A percentile compares a stretch with the other conserved stretches of the same genome.
phyloP scores from a whole-genome alignment of 2,329 filamentous ascomycete species.

The Curvularia sp. region DNA sequence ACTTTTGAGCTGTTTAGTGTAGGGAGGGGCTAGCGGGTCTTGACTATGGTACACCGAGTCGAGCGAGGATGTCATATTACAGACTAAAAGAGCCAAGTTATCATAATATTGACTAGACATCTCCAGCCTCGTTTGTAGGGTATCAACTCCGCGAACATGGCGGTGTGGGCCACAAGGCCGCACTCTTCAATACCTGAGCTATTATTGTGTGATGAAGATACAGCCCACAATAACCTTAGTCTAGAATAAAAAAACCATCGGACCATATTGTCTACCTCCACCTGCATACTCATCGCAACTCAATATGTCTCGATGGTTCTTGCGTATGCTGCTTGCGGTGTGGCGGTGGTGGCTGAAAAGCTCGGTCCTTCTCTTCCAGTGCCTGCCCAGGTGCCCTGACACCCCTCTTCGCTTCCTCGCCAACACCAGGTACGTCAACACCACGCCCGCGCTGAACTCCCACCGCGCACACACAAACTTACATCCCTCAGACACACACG shows the following conservation, averaged over 20 bases:
- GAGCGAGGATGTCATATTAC: not conserved
- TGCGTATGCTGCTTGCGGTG: not conserved
- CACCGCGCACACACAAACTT: slow-evolving; percentile 35
- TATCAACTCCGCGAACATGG: slow-evolving; percentile 1
- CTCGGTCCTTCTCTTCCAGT: slow-evolving; percentile 21
- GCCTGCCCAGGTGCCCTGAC: slow-evolving; percentile 30
- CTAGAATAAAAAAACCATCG: not conserved
- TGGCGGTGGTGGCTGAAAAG: slow-evolving; percentile 19
- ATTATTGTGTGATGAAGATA: not conserved
- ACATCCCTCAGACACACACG: slow-evolving; percentile 29
- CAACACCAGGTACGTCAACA: slow-evolving; percentile 49
- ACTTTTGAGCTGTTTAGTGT: not conserved
- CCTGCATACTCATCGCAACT: not conserved
- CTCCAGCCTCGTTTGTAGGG: not conserved
- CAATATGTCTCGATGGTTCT: not conserved
- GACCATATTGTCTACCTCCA: not conserved
- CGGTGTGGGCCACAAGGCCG: not conserved
- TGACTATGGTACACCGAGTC: not conserved
- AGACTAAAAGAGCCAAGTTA: not conserved
- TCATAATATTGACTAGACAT: not conserved
- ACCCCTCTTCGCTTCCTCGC: slow-evolving; percentile 39
- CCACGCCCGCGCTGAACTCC: slow-evolving; percentile 35
- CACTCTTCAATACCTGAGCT: not conserved
- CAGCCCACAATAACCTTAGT: not conserved
- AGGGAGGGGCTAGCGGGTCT: not conserved